Base-by-base conservation (phyloP, 2,329 filamentous ascomycete genomes). In the Stemphylium vesicarium region DNA sequence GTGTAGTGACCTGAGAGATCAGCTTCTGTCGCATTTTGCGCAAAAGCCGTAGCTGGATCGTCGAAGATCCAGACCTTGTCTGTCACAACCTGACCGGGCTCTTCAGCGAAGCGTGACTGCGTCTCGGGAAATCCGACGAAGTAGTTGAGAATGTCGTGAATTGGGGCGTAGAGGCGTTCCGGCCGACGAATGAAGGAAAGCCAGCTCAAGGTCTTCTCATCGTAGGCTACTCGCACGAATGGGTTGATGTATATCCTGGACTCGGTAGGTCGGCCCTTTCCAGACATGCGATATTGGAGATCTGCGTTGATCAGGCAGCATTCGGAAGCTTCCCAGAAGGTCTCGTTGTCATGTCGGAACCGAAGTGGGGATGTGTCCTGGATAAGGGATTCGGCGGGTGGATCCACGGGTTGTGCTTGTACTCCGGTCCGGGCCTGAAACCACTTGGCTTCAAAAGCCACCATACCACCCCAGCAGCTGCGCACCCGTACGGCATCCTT, bases 391-490 rank as follows among this genome's bases (percentile, higher is more conserved):
- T 29, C 31, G 24, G 13, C 48, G 15, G 44, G 51, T 38, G 33
- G 45, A 33, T 48, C 43, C 18, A 53, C 39, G 10, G 49, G 60
- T 53, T 67, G 67, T 31, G 57, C 57, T 18, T 69, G 75, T 38
- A 42, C 47, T 11, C 46, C 43, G 18, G 51, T 36, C 37, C 61
- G 56, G 15, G 79, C 75, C 64, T 86, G 84, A 41, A 88, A 84
- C 72, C 83, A 86, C 41, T 77, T 75, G 1, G 84, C 86, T 66
- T 88, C 82, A 73, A 87, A 87, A 2, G 85, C 85, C 2, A 85
- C 87, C 84, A 92, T 91, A 18, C 90, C 90, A 47, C 88, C 88
- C 90, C 89, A 92, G 75, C 90, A 92, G 60, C 86, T 87, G 64
- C 83, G 84, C 1, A 92, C 89, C 8, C 85, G 82, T 1, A 92